Evolutionary conservation across 176 grass and related monocot genomes (phyloP).

Genomic region (Bothriochloa decipiens): DNA sequence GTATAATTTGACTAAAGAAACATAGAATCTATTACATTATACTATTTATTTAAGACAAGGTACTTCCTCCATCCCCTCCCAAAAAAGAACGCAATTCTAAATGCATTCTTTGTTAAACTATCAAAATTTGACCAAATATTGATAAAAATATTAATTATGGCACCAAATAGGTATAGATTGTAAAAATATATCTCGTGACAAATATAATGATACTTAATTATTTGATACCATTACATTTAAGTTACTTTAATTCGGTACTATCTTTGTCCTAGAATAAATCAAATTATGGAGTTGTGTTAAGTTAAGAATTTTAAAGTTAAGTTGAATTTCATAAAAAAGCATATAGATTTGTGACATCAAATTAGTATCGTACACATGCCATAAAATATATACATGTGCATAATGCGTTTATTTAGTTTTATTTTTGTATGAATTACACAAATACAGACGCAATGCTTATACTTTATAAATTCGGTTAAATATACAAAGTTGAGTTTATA

Average conservation of each 20-base stretch:
- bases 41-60: background rate
- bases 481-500: no score
- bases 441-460: background rate
- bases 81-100: background rate
- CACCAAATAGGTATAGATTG: background rate
- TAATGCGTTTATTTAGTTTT: background rate
- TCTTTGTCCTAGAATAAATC: background rate
- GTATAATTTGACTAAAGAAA: no score
- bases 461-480: background rate
- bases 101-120: background rate
- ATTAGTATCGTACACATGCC: background rate
- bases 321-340: background rate
- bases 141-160: background rate
- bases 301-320: no score
- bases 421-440: background rate
- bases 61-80: background rate
- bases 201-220: background rate
- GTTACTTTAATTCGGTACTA: no score
- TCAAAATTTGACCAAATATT: background rate
- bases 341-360: background rate
- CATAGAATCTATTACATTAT: no score
- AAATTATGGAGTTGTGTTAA: background rate
- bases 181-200: background rate
- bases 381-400: no score
- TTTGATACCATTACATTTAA: background rate